phyloP scores from a whole-genome alignment of 2,329 filamentous ascomycete species.

The Sporothrix inflata region DNA sequence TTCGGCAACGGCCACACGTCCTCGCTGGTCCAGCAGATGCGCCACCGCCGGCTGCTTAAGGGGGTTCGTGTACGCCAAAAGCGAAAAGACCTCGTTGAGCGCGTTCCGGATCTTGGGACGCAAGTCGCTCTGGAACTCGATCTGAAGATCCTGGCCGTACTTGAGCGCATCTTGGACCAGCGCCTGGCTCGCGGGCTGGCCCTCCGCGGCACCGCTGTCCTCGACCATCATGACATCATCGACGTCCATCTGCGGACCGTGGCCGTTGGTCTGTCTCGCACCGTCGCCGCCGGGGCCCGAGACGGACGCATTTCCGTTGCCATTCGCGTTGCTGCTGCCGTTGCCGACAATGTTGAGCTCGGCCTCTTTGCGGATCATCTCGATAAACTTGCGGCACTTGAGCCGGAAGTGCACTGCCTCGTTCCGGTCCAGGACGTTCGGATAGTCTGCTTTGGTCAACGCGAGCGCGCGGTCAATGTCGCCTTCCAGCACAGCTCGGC shows the following conservation, averaged over 20 bases:
- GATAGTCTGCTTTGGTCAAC: conserved; percentile 76
- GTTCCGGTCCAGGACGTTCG: conserved; percentile 76
- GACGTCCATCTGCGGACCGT: conserved; percentile 56
- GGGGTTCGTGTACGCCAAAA: conserved; percentile 85
- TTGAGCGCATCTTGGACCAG: conserved; percentile 71
- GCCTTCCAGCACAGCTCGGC: conserved; percentile 83
- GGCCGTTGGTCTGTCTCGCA: conserved; percentile 33
- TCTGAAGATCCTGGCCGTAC: conserved; percentile 78
- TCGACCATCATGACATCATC: conserved; percentile 61
- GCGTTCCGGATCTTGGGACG: conserved; percentile 71
- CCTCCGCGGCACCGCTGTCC: conserved; percentile 40
- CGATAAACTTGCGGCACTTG: conserved; percentile 88
- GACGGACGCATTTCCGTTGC: not conserved
- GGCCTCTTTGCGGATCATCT: conserved; percentile 81
- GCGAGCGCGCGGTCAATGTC: conserved; percentile 91
- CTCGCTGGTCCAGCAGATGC: conserved; percentile 75
- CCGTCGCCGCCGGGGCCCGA: not conserved
- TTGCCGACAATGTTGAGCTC: conserved; percentile 60
- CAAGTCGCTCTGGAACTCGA: conserved; percentile 74
- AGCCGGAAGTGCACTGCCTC: conserved; percentile 86
- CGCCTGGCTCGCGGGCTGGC: conserved; percentile 41
- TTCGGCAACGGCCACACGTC: conserved; percentile 80
- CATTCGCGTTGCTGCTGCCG: conserved; percentile 33
- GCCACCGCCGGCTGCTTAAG: conserved; percentile 73
- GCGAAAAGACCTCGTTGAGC: conserved; percentile 81